Evolutionary conservation across 2,329 filamentous ascomycete species (phyloP).

Genomic region (Penicillium griseofulvum): DNA sequence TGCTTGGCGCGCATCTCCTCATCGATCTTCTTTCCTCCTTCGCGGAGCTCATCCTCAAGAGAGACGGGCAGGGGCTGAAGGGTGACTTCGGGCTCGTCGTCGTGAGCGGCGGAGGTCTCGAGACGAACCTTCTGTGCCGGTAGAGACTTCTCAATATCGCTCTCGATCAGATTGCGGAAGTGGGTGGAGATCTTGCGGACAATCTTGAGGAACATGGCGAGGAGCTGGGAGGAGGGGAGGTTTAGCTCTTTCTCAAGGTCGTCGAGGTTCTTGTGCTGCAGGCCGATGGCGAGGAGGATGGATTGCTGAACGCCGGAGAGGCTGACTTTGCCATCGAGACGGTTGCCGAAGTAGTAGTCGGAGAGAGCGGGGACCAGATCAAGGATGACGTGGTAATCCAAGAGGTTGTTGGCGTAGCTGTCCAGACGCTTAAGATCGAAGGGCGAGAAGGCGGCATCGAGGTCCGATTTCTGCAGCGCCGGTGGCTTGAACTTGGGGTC

Average conservation of each 20-base stretch:
- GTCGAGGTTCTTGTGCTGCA: conserved; percentile 87
- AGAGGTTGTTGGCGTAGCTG: conserved; percentile 92
- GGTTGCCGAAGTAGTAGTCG: conserved; percentile 78
- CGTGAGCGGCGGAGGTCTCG: conserved; percentile 55
- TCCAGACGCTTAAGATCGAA: conserved; percentile 95
- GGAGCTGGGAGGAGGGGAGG: conserved; percentile 71
- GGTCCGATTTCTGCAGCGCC: conserved; percentile 67
- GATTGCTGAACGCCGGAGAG: conserved; percentile 81
- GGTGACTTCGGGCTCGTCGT: conserved; percentile 61
- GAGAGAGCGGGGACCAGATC: conserved; percentile 86
- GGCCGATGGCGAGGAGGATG: conserved; percentile 82
- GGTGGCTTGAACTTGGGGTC: conserved; percentile 55
- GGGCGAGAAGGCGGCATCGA: conserved; percentile 77
- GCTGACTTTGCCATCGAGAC: conserved; percentile 64
- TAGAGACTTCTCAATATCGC: conserved; percentile 67
- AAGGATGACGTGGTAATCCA: conserved; percentile 96
- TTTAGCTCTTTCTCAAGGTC: conserved; percentile 74
- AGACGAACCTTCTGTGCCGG: conserved; percentile 52
- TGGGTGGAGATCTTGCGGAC: conserved; percentile 79
- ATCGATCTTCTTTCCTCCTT: conserved; percentile 75
- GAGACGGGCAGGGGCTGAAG: conserved; percentile 69
- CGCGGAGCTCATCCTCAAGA: conserved; percentile 78
- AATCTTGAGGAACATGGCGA: conserved; percentile 98
- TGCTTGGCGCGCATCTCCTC: conserved; percentile 73
- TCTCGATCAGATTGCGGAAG: conserved; percentile 72